Evolutionary conservation across 2,329 filamentous ascomycete genomes (phyloP), one percentile per base, ranked within the genome.

Genomic region (Aspergillus ochraceus): DNA sequence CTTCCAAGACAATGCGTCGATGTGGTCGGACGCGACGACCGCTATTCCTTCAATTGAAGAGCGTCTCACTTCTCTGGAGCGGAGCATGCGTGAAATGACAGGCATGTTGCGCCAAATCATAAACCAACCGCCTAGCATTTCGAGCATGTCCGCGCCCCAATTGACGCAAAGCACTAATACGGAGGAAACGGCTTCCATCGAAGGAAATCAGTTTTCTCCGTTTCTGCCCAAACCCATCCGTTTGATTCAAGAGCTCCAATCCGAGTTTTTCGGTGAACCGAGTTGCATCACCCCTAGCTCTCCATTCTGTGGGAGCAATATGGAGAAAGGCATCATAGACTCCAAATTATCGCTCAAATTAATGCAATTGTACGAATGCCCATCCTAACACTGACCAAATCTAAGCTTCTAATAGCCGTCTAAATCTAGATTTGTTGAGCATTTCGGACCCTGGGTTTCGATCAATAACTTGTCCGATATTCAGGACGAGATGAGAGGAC

Each of bases 71-170:
- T 73, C 72, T 12, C 58, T 74, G 14, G 72, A 74, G 58, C 63
- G 67, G 22, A 68, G 70, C 26, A 74, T 74, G 71, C 70, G 68
- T 19, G 72, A 74, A 59, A 73, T 74, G 71, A 73, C 72, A 2
- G 63, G 70, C 49, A 64, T 73, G 55, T 69, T 74, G 67, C 70
- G 70, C 29, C 71, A 72, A 52, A 73, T 74, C 55, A 60, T 70
- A 39, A 67, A 70, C 20, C 66, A 68, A 20, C 62, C 68, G 19
- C 66, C 70, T 6, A 67, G 53, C 20, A 51, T 62, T 12, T 60
- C 65, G 20, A 56, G 60, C 39, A 66, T 63, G 39, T 60, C 67
- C 1, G 62, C 54, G 9, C 64, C 65, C 2, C 66, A 66, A 49
- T 58, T 59, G 22, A 53, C 65, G 1, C 64, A 65, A 58, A 70